Evolutionary conservation across 2,329 filamentous ascomycete species (phyloP).

Genomic region (Claviceps digitariae): DNA sequence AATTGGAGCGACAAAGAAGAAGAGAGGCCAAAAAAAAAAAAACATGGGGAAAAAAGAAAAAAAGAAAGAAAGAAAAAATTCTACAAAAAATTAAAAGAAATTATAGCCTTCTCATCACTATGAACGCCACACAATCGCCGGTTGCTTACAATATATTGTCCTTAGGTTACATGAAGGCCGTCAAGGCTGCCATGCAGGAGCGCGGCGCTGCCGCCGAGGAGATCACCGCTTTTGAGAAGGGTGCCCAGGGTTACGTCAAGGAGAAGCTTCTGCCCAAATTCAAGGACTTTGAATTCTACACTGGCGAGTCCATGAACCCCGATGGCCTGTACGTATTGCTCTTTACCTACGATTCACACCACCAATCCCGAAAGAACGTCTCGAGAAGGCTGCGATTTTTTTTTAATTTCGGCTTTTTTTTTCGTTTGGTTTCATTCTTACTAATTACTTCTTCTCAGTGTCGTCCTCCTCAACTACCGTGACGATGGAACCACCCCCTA

Average conservation of each 20-base stretch:
- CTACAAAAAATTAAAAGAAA: too few relatives aligned
- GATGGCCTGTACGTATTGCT: constrained; percentile 68
- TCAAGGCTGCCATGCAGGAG: constrained; percentile 58
- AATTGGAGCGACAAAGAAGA: too few relatives aligned
- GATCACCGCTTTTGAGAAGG: constrained; percentile 67
- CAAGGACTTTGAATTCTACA: constrained; percentile 93
- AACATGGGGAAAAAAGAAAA: too few relatives aligned
- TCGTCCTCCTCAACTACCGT: constrained; percentile 92
- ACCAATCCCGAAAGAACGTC: background rate
- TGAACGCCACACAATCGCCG: background rate
- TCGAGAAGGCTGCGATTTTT: background rate
- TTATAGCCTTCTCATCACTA: too few relatives aligned
- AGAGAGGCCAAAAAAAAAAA: too few relatives aligned
- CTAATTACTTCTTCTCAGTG: constrained; percentile 32
- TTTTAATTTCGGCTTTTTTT: background rate
- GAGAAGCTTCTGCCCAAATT: constrained; percentile 70
- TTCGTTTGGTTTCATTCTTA: background rate
- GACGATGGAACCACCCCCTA: constrained; percentile 89
- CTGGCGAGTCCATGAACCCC: constrained; percentile 82
- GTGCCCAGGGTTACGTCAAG: constrained; percentile 64
- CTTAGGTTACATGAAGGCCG: constrained; percentile 77
- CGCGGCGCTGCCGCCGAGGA: constrained; percentile 48
- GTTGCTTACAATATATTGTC: background rate
- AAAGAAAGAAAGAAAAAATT: too few relatives aligned
- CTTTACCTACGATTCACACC: background rate